Conservation (phyloP, 2,329 filamentous ascomycete genomes). For the Aspergillus hiratsukae region DNA sequence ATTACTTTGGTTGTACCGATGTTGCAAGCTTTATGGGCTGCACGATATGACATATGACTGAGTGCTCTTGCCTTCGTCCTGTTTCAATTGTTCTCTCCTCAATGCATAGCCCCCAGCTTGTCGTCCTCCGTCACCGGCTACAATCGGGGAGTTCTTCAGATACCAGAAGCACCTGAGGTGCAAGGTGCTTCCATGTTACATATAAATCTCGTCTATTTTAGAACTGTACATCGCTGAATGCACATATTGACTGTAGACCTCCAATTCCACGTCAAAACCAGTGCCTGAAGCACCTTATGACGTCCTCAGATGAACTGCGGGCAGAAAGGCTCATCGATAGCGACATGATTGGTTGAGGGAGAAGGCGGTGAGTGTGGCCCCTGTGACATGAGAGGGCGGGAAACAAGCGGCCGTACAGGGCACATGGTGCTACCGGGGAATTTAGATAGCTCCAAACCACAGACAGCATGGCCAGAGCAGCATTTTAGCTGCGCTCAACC, state of each 20-base stretch:
- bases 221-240: background rate
- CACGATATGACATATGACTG: background rate
- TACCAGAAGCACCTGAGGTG: background rate
- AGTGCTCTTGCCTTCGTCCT: background rate
- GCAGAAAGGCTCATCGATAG: background rate
- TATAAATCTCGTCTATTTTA: background rate
- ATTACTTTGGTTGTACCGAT: background rate
- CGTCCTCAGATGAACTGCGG: background rate
- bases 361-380: constrained; percentile 1
- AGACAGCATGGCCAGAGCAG: constrained; percentile 14
- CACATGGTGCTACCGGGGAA: background rate
- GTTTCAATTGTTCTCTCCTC: background rate
- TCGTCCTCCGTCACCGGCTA: background rate
- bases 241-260: background rate
- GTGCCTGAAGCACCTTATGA: background rate
- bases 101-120: background rate
- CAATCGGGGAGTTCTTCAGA: background rate
- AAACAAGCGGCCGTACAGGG: background rate
- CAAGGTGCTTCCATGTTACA: background rate
- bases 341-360: background rate
- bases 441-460: background rate
- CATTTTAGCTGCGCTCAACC: constrained; percentile 5
- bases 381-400: constrained; percentile 16
- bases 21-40: background rate
- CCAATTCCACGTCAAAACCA: background rate